Percentiles rank a stretch among this genome's conserved stretches.
Conservation (phyloP, 2,329 filamentous ascomycete species). For the Fusarium subglutinans region DNA sequence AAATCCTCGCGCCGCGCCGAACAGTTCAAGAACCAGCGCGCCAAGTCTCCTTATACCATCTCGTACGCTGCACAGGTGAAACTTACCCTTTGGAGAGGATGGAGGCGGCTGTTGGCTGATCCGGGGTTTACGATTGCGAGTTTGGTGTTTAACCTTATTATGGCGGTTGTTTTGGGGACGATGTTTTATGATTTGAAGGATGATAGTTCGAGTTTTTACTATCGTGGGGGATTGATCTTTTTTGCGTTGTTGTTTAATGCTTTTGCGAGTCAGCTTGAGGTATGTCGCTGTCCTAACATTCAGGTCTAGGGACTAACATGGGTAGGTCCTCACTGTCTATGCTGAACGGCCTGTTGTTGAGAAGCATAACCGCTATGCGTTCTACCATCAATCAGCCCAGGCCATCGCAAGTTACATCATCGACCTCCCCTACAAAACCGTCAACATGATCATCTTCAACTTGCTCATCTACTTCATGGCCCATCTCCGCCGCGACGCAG, state of each 20-base stretch:
- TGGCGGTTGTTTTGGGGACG: conserved; percentile 62
- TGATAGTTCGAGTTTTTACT: conserved; percentile 57
- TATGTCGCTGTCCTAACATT: background rate
- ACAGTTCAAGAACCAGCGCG: conserved; percentile 49
- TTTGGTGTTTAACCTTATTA: conserved; percentile 55
- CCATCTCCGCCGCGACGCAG: conserved; percentile 65
- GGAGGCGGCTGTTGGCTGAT: conserved; percentile 52
- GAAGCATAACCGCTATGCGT: conserved; percentile 49
- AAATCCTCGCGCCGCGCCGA: conserved; percentile 33
- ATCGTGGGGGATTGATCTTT: conserved; percentile 60
- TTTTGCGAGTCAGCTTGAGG: conserved; percentile 50
- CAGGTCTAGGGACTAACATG: no score
- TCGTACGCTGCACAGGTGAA: conserved; percentile 56
- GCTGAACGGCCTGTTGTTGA: conserved; percentile 46
- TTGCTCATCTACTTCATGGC: conserved; percentile 71
- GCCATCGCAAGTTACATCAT: conserved; percentile 42
- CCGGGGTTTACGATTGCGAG: conserved; percentile 52
- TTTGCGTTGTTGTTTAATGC: conserved; percentile 63
- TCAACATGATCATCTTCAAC: conserved; percentile 43
- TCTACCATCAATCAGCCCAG: conserved; percentile 47
- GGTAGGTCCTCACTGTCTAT: conserved; percentile 44
- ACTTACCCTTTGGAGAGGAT: conserved; percentile 54
- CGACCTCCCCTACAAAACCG: conserved; percentile 40
- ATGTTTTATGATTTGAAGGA: conserved; percentile 58
- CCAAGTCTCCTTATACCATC: conserved; percentile 59